A percentile compares a stretch with the other conserved stretches of the same genome.
These are phyloP conservation scores for Sporobolus alterniflorus DNA, from an alignment of 202 grass and related monocot genomes.

Conservation along the genomic window DNA sequence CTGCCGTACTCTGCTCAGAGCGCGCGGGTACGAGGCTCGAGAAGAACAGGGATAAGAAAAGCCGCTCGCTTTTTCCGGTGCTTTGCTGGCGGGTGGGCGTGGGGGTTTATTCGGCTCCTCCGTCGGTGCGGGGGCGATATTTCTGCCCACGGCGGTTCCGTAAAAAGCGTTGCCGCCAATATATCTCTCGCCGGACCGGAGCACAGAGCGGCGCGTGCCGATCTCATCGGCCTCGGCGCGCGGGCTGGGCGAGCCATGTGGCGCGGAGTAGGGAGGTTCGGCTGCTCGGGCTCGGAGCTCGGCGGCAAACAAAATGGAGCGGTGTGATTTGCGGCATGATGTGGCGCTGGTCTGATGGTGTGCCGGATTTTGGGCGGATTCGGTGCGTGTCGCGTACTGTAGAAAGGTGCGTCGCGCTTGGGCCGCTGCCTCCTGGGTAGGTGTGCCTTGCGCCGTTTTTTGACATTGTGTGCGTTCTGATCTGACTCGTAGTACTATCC, in stretches of 20 bases:
- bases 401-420: no score
- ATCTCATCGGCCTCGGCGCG: not conserved
- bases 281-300: not conserved
- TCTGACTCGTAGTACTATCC: no score
- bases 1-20: not conserved
- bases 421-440: no score
- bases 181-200: not conserved
- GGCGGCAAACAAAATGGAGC: conserved; percentile 51
- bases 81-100: not conserved
- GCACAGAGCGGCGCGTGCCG: not conserved
- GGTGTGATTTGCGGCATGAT: conserved; percentile 23
- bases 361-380: conserved; percentile 18
- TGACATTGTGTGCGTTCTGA: no score
- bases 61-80: conserved; percentile 12
- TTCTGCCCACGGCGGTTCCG: not conserved
- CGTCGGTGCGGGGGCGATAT: conserved; percentile 44
- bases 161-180: not conserved
- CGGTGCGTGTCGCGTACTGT: conserved; percentile 28
- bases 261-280: no score
- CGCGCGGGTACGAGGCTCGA: not conserved
- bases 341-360: not conserved
- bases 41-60: conserved; percentile 35
- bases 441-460: no score
- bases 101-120: conserved; percentile 14
- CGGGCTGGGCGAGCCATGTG: not conserved